Evolutionary conservation across 2,329 filamentous ascomycete species (phyloP), one percentile per base, ranked within the genome.

Genomic region (Penicillium occitanis): DNA sequence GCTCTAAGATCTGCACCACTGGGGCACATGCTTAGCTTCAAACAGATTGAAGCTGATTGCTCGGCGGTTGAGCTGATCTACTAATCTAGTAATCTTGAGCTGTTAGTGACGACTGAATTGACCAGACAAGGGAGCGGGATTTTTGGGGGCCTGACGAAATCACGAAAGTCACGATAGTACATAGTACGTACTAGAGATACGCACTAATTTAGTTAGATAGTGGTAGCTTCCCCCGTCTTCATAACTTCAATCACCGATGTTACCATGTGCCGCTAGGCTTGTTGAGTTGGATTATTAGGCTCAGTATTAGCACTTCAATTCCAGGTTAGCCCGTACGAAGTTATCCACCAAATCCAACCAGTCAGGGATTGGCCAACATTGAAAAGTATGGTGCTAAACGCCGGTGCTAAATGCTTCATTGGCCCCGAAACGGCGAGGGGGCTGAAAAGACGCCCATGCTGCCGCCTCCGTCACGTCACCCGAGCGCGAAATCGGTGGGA

Each of bases 1-100:
- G 44, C 48, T 51, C 60, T 66, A 66, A 66, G 65, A 66, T 66
- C 65, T 66, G 65, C 65, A 42, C 37, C 37, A 37, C 25, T 59
- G 25, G 61, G 37, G 50, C 53, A 63, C 53, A 37, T 30, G 46
- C 35, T n/a, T 58, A 30, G 37, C 51, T 57, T 46, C 25, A 25
- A 57, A 22, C 14, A 37, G 51, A 60, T 35, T 35, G 37, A 57
- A 33, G 25, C n/a, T 46, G 61, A 57, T 55, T 55, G 61, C 48
- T 28, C 35, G 50, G 28, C 33, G 28, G 48, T 44, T 42, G 37
- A 59, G 35, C 37, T 44, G 33, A 37, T 42, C 33, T 25, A 59
- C 55, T 22, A 30, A 44, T 40, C 19, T 30, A 19, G 30, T 44
- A 59, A 30, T 44, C 17, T 59, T 59, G 33, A 25, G 25, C 57